A percentile compares a stretch with the other conserved stretches of the same genome.
phyloP scores from a whole-genome alignment of 129 eudicot species.

The Lactuca saligna region DNA sequence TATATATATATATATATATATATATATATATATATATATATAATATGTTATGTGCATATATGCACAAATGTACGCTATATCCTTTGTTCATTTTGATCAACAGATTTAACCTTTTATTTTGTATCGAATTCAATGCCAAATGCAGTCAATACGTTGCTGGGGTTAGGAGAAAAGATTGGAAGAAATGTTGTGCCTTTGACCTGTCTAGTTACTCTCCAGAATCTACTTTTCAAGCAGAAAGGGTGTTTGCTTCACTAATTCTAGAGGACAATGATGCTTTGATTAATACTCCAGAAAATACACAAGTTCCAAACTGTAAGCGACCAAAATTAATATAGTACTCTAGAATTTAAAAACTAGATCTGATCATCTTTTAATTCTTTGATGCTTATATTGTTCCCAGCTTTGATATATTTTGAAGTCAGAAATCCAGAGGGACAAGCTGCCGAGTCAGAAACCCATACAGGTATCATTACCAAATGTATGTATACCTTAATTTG shows the following conservation, averaged over 20 bases:
- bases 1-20: too few species aligned
- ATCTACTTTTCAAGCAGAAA: neutral
- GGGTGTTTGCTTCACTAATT: neutral
- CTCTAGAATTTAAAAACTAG: neutral
- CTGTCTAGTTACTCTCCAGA: neutral
- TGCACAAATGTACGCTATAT: neutral
- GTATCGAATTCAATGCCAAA: neutral
- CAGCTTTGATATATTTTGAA: neutral
- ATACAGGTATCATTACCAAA: neutral
- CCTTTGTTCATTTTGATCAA: neutral
- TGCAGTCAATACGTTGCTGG: slow-evolving; percentile 6
- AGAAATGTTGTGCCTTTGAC: neutral
- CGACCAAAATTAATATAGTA: neutral
- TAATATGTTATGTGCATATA: slow-evolving; percentile 1
- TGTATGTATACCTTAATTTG: neutral
- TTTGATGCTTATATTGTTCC: neutral
- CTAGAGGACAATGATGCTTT: neutral
- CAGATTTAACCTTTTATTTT: neutral
- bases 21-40: neutral
- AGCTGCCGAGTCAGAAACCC: neutral
- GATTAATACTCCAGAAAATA: neutral
- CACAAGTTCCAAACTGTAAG: slow-evolving; percentile 2
- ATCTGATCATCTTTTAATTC: neutral
- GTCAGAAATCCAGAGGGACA: neutral
- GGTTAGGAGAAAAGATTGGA: neutral